Percentiles rank a stretch among this genome's conserved stretches.
These are phyloP conservation scores for Wickerhamomyces kurtzmanii DNA, from an alignment of 805 yeast species.

Conservation along the genomic window DNA sequence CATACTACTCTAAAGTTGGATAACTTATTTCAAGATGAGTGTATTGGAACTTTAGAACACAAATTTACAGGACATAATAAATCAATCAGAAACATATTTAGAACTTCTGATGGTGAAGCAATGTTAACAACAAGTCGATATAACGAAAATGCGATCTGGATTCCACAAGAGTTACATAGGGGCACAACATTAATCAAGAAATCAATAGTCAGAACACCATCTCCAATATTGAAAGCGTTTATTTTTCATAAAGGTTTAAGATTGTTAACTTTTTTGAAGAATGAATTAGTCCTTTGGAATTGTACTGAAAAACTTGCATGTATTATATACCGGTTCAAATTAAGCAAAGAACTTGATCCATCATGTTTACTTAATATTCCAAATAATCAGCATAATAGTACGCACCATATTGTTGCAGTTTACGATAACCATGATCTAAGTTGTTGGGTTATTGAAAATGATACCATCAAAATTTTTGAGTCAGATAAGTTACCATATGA, in stretches of 20 bases:
- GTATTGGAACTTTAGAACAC: conserved; percentile 26
- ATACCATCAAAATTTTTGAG: conserved; percentile 18
- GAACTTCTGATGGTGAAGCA: conserved; percentile 59
- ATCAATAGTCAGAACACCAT: conserved; percentile 31
- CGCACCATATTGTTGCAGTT: conserved; percentile 42
- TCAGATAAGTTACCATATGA: conserved; percentile 30
- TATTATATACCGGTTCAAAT: conserved; percentile 9
- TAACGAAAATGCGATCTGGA: conserved; percentile 56
- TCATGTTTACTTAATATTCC: conserved; percentile 26
- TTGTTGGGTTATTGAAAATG: conserved; percentile 28
- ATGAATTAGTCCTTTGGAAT: conserved; percentile 50
- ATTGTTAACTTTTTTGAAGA: conserved; percentile 34
- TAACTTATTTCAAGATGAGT: conserved; percentile 10
- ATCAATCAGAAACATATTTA: conserved; percentile 56
- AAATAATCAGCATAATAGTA: conserved; percentile 17
- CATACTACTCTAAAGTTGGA: conserved; percentile 20
- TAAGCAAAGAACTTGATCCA: conserved; percentile 9
- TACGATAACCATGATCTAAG: conserved; percentile 26
- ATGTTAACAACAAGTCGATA: conserved; percentile 52
- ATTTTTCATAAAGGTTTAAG: conserved; percentile 36
- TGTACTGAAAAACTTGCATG: conserved; percentile 25
- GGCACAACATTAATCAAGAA: conserved; percentile 26
- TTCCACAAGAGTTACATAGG: conserved; percentile 24
- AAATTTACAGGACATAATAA: conserved; percentile 82
- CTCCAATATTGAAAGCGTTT: conserved; percentile 37